Evolutionary conservation across 164 flowering plant genomes (phyloP).

Genomic region (Vitis amurensis): DNA sequence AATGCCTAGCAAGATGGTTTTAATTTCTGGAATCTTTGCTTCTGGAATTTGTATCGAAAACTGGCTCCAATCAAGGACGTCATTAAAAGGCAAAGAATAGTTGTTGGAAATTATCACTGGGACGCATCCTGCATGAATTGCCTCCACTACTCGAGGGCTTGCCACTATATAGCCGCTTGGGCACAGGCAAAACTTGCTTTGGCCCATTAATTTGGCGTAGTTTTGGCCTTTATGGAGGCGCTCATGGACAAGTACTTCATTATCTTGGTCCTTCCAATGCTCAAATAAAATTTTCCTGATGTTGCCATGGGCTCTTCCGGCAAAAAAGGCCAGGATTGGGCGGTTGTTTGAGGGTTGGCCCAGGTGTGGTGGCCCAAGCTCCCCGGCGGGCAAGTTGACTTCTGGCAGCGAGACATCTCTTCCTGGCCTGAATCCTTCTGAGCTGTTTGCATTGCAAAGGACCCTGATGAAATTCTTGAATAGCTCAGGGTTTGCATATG

Average conservation of each 20-base stretch:
- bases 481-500: neutral
- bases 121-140: conserved; percentile 1
- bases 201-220: conserved; percentile 7
- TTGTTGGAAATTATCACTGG: conserved; percentile 1
- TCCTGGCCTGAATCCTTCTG: conserved; percentile 9
- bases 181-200: conserved; percentile 13
- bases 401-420: conserved; percentile 12
- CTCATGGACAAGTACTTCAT: neutral
- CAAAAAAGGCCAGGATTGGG: conserved; percentile 12
- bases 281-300: neutral
- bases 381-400: neutral
- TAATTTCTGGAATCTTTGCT: conserved; percentile 2
- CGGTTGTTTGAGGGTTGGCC: conserved; percentile 3
- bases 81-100: conserved; percentile 6
- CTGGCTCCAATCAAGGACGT: conserved; percentile 3
- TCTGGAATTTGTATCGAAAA: conserved; percentile 9
- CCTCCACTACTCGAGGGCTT: conserved; percentile 6
- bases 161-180: conserved; percentile 11
- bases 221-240: neutral
- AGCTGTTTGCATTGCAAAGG: conserved; percentile 19
- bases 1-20: neutral
- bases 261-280: conserved; percentile 10
- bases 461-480: conserved; percentile 13
- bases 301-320: conserved; percentile 13
- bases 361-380: neutral